These are phyloP conservation scores for Lactifluus rugatus DNA, from an alignment of 768 basidiomycete species.

Conservation along the genomic window DNA sequence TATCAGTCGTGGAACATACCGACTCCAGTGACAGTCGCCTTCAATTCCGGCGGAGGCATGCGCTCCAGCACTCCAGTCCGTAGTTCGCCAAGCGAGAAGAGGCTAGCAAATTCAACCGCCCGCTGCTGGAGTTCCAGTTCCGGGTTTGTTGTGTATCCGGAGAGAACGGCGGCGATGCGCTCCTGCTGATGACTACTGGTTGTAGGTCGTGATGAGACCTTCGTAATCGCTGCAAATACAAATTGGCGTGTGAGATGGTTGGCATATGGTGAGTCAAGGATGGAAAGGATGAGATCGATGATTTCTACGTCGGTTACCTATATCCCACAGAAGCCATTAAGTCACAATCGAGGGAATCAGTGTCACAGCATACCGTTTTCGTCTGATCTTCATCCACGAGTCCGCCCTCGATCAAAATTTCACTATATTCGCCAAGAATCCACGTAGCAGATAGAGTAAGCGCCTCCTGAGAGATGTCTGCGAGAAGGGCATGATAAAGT, in stretches of 20 bases:
- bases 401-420: conserved; percentile 79
- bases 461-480: conserved; percentile 94
- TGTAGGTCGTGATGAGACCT: conserved; percentile 74
- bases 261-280: conserved; percentile 88
- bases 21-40: conserved; percentile 91
- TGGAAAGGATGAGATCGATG: conserved; percentile 75
- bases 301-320: conserved; percentile 77
- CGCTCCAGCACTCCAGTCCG: conserved; percentile 83
- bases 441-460: conserved; percentile 89
- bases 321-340: neutral
- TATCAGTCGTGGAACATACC: conserved; percentile 38
- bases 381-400: conserved; percentile 68
- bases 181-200: conserved; percentile 61
- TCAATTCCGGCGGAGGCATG: conserved; percentile 98
- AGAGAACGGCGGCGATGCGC: conserved; percentile 66
- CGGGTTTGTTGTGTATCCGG: conserved; percentile 75
- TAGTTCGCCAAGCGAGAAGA: conserved; percentile 71
- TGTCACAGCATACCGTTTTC: conserved; percentile 41
- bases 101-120: conserved; percentile 85
- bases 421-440: conserved; percentile 95
- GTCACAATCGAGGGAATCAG: neutral
- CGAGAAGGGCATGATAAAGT: conserved; percentile 75
- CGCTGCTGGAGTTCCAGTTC: conserved; percentile 95
- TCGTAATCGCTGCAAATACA: conserved; percentile 80
- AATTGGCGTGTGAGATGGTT: conserved; percentile 90